Evolutionary conservation across 257 asterid genomes (phyloP), one percentile per base, ranked within the genome.

Genomic region (Ocimum tenuiflorum): DNA sequence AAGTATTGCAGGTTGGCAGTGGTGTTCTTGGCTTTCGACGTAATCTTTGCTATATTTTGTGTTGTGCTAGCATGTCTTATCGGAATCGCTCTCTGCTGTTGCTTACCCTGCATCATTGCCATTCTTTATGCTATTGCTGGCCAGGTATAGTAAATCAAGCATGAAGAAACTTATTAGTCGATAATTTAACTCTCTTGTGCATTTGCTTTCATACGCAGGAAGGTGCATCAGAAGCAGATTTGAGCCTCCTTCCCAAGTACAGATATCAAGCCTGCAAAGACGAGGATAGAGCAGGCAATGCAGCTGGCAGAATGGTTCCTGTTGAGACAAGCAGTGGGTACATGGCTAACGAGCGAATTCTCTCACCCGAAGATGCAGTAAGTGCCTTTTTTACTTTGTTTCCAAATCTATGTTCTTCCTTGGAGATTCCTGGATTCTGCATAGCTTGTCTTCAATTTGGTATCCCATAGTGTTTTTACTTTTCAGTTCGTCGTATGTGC

Each of bases 81-180:
- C 51, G 99, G 97, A 66, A 78, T 92, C 43, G 97, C 97, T 55
- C 86, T 92, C 63, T 92, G 99, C 80, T 89, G 97, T 82, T 89
- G 99, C 94, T 77, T 92, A 75, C 99, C 99, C 62, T 92, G 99
- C 85, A 92, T 92, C 79, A 92, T 89, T 57, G 97, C 96, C 56
- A 78, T 92, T 78, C 97, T 92, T 67, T 92, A 92, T 79, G 96
- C 99, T 33, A 89, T 92, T 72, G 96, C 97, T 64, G 97, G 99
- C 71, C 97, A 92, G 95, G 98, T 89, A 85, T 19, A 68, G 42
- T 17, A 20, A 7, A 51, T 22, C 48, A 15, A 38, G 31, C n/a
- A 15, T 11, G 38, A 19, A 58, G 1, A 52, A 27, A 17, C 3
- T 7, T 41, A 29, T 43, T 47, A 4, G 10, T 60, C 64, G 33